Conservation (phyloP, 495 filamentous ascomycete species). For the Glarea lozoyensis region DNA sequence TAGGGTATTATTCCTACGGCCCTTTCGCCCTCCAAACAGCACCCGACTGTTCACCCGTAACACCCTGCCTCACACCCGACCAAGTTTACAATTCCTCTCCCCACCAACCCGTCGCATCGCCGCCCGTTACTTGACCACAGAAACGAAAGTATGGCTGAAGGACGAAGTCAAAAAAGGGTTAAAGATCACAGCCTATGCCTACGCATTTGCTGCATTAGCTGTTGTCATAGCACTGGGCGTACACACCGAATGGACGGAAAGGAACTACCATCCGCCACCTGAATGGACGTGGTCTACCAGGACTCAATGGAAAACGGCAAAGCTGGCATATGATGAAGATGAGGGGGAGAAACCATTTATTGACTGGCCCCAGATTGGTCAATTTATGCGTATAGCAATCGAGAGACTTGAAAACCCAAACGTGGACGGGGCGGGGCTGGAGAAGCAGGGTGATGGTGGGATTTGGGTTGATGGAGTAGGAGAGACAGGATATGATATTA, state of each 20-base stretch:
- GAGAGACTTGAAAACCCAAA: constrained; percentile 52
- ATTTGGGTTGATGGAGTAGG: constrained; percentile 45
- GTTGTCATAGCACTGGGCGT: constrained; percentile 46
- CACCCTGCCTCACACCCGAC: constrained; percentile 34
- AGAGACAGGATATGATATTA: constrained; percentile 58
- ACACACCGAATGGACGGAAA: constrained; percentile 61
- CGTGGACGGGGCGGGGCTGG: constrained; percentile 57
- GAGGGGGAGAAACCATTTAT: constrained; percentile 32
- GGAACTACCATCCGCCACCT: constrained; percentile 60
- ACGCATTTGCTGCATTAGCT: constrained; percentile 42
- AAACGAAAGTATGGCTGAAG: constrained; percentile 57
- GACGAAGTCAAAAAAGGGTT: constrained; percentile 50
- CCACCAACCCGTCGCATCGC: constrained; percentile 40
- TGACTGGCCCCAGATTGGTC: constrained; percentile 57
- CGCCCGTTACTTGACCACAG: constrained; percentile 67
- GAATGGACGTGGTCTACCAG: constrained; percentile 65
- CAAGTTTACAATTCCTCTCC: constrained; percentile 72
- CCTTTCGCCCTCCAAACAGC: constrained; percentile 16
- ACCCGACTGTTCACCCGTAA: constrained; percentile 12
- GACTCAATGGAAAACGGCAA: constrained; percentile 49
- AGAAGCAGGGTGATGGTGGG: constrained; percentile 46
- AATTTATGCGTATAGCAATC: constrained; percentile 44
- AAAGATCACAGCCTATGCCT: constrained; percentile 51
- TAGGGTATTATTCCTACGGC: constrained; percentile 15
- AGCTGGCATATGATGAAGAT: constrained; percentile 45